Evolutionary conservation across 2,329 filamentous ascomycete genomes (phyloP), one percentile per base, ranked within the genome.

Genomic region (Phialophora expanda): DNA sequence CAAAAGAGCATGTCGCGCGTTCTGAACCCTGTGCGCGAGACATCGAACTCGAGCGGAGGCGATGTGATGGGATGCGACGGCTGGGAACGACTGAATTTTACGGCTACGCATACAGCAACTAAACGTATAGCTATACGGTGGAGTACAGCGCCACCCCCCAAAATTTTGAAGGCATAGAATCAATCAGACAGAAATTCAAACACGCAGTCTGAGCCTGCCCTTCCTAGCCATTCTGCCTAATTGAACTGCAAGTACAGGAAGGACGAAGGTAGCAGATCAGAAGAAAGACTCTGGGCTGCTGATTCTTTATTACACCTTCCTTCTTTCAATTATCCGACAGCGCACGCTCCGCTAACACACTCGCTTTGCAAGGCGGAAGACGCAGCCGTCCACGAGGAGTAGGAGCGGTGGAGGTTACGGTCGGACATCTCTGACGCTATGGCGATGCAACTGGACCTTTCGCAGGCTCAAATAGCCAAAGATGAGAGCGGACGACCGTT

Each of bases 401-500:
- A 20, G 32, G 17, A 28, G 53, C 17, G 53, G 53, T 30, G 24
- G 53, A 22, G 48, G 24, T 26, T 28, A 20, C 12, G 3, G n/a
- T 46, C n/a, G 55, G n/a, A 28, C 2, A 17, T 22, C 11, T 7
- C 32, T 20, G 34, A 24, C 46, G 68, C 46, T 28, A 66, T 67
- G 66, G 55, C 67, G 34, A 69, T 72, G 62, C 67, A 71, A 73
- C 53, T 72, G 48, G 71, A 74, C 71, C 67, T 71, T 24, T 70
- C 60, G 28, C 66, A 73, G 60, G 87, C 87, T 75, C 84, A 87
- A 79, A 82, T 99, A 80, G 88, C 97, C 85, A 97, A 97, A 84
- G 95, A 99, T 85, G 95, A 99, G 83, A 89, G 95, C 79, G 95
- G 95, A 69, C 88, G 95, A 77, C 95, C 95, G 46, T 99, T 99